Percentiles rank a stretch among this genome's conserved stretches.
phyloP scores from a whole-genome alignment of 805 yeast genomes.

The Candida nonsorbophila region DNA sequence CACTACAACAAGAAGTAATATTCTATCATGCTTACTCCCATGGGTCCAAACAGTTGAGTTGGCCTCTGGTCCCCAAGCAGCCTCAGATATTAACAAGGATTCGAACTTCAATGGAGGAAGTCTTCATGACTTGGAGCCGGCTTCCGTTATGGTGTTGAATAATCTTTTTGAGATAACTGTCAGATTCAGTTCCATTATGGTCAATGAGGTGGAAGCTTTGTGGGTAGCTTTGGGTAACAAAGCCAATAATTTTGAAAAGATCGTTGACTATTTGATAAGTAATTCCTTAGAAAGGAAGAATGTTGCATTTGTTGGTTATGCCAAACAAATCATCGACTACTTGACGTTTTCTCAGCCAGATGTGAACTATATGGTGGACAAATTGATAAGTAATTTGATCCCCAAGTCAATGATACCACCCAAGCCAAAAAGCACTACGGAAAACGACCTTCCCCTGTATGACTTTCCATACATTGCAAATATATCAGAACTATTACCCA shows the following conservation, averaged over 20 bases:
- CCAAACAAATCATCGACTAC: slow-evolving; percentile 78
- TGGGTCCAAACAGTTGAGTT: slow-evolving; percentile 88
- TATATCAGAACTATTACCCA: slow-evolving; percentile 50
- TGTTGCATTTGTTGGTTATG: slow-evolving; percentile 67
- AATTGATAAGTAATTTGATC: slow-evolving; percentile 62
- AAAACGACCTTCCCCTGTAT: slow-evolving; percentile 2
- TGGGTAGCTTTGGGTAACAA: slow-evolving; percentile 93
- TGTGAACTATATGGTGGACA: slow-evolving; percentile 46
- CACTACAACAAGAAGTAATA: slow-evolving; percentile 62
- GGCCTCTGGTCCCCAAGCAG: slow-evolving; percentile 15
- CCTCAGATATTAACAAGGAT: slow-evolving; percentile 1
- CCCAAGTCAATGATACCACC: slow-evolving; percentile 91
- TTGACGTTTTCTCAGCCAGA: slow-evolving; percentile 53
- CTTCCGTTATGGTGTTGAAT: slow-evolving; percentile 62
- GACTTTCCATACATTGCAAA: slow-evolving; percentile 74
- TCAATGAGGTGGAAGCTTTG: slow-evolving; percentile 85
- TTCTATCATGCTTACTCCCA: slow-evolving; percentile 76
- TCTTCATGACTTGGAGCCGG: slow-evolving; percentile 14
- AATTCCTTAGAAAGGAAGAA: slow-evolving; percentile 67
- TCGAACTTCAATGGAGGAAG: slow-evolving; percentile 2
- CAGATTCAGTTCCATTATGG: slow-evolving; percentile 64
- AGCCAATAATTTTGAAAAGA: slow-evolving; percentile 62
- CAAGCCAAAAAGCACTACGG: slow-evolving; percentile 16
- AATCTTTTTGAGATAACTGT: slow-evolving; percentile 84
- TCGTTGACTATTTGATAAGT: slow-evolving; percentile 63